These are phyloP conservation scores for Naegleria lovaniensis DNA, from an alignment of 208 protist genomes.

Conservation along the genomic window DNA sequence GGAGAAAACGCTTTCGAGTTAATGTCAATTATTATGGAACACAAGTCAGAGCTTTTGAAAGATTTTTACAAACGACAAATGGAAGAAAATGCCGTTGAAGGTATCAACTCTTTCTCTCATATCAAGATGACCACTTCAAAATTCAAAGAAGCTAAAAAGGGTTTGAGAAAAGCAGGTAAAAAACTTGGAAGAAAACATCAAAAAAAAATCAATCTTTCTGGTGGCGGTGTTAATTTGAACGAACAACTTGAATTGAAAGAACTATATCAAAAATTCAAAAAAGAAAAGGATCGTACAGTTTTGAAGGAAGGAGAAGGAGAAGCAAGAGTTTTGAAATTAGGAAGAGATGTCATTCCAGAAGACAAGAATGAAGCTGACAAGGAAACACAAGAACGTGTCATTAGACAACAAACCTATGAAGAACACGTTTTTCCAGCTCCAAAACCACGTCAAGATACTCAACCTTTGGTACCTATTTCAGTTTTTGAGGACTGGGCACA, in stretches of 20 bases:
- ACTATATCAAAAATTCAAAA: not conserved
- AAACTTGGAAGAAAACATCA: not conserved
- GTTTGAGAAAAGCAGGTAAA: not conserved
- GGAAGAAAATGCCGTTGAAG: not conserved
- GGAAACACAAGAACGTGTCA: not conserved
- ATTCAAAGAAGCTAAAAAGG: not conserved
- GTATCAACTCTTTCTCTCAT: not conserved
- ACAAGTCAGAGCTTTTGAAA: not conserved
- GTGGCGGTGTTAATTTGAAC: not conserved
- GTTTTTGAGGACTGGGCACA: slow-evolving; percentile 73
- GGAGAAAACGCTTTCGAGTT: slow-evolving; percentile 13
- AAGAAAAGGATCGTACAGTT: not conserved
- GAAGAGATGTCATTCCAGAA: not conserved
- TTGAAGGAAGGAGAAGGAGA: not conserved
- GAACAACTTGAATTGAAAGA: not conserved
- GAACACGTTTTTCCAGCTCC: not conserved
- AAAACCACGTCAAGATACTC: not conserved
- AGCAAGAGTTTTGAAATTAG: not conserved
- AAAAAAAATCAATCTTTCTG: not conserved
- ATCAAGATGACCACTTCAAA: not conserved
- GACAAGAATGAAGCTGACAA: not conserved
- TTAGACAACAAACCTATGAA: not conserved
- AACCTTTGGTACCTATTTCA: slow-evolving; percentile 18
- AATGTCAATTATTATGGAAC: not conserved
- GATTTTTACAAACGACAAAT: not conserved